phyloP scores from a whole-genome alignment of 164 flowering plant genomes.

The Protea cynaroides region DNA sequence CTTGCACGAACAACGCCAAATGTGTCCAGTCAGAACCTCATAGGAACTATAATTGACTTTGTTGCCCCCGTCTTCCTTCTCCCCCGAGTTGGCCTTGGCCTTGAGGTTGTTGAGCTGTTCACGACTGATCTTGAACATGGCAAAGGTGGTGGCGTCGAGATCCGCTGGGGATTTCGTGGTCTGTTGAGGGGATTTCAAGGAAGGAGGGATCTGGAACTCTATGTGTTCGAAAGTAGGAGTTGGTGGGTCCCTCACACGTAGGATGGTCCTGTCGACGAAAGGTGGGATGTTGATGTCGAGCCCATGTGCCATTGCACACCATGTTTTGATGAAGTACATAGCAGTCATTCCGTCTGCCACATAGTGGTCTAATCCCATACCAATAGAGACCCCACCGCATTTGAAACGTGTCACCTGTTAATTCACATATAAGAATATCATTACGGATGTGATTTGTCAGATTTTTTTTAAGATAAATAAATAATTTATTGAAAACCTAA shows the following conservation, averaged over 20 bases:
- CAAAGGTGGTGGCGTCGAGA: not conserved
- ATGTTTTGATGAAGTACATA: slow-evolving; percentile 48
- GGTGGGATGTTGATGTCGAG: slow-evolving; percentile 45
- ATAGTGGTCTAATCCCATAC: slow-evolving; percentile 28
- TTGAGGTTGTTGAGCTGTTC: slow-evolving; percentile 39
- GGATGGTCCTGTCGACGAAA: slow-evolving; percentile 55
- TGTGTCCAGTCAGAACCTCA: slow-evolving; percentile 60
- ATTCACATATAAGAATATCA: no score
- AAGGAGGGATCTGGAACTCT: slow-evolving; percentile 58
- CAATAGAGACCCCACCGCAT: slow-evolving; percentile 42
- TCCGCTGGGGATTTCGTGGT: no score
- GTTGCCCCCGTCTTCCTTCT: slow-evolving; percentile 27
- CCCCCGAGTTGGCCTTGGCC: slow-evolving; percentile 17
- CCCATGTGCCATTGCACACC: slow-evolving; percentile 67
- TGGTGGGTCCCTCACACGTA: slow-evolving; percentile 51
- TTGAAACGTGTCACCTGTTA: slow-evolving; percentile 37
- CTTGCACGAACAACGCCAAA: slow-evolving; percentile 51
- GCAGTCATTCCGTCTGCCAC: slow-evolving; percentile 41
- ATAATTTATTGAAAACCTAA: no score
- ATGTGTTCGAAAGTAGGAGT: slow-evolving; percentile 48
- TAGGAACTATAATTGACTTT: slow-evolving; percentile 42
- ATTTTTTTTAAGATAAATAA: no score
- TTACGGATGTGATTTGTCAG: no score
- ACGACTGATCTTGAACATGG: slow-evolving; percentile 39
- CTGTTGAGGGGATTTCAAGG: slow-evolving; percentile 15